Evolutionary conservation across 306 rosid species (phyloP).

Genomic region (Prinsepia uniflora): DNA sequence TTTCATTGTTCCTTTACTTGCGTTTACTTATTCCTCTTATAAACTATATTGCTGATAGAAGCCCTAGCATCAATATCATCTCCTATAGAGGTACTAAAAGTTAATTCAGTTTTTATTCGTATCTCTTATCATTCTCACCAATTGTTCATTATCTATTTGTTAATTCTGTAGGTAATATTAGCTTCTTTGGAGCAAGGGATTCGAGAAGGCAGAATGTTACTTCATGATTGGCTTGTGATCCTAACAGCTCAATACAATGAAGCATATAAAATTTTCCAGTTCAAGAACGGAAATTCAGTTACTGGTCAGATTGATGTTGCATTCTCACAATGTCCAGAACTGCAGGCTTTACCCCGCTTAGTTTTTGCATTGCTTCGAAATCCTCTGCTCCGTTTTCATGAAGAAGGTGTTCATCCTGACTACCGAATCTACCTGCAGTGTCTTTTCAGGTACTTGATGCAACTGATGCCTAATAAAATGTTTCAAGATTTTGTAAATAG

Average conservation of each 20-base stretch:
- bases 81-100: not conserved
- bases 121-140: constrained; percentile 12
- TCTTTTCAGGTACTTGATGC: constrained; percentile 69
- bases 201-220: constrained; percentile 90
- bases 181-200: constrained; percentile 96
- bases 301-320: constrained; percentile 74
- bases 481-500: not conserved
- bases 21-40: not conserved
- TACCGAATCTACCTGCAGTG: constrained; percentile 90
- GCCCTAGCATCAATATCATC: not conserved
- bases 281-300: constrained; percentile 56
- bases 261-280: constrained; percentile 63
- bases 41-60: not conserved
- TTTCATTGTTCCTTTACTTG: not conserved
- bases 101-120: not conserved
- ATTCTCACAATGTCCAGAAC: constrained; percentile 87
- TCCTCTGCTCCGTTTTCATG: constrained; percentile 89
- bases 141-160: constrained; percentile 7
- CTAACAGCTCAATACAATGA: constrained; percentile 90
- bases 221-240: constrained; percentile 98
- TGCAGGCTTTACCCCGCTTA: constrained; percentile 79
- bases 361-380: constrained; percentile 89
- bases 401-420: constrained; percentile 97
- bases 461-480: not conserved
- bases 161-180: constrained; percentile 60